phyloP scores from a whole-genome alignment of 1,284 basidiomycete genomes.

The Microstroma glucosiphilum region DNA sequence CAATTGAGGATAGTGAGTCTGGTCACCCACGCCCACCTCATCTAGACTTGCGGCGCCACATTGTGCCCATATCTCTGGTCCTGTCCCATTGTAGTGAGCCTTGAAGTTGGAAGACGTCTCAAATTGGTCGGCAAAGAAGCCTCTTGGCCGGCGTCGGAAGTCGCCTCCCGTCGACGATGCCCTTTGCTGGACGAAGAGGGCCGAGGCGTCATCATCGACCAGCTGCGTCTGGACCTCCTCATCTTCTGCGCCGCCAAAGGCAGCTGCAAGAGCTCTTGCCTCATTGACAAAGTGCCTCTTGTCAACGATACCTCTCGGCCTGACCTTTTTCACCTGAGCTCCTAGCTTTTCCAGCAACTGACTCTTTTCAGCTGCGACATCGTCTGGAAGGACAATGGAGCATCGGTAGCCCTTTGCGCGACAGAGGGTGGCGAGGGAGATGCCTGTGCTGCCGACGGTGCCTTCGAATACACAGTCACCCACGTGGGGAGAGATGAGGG shows the following conservation, averaged over 20 bases:
- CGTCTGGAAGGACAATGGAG: constrained; percentile 50
- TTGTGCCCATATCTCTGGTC: constrained; percentile 91
- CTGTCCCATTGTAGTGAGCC: constrained; percentile 83
- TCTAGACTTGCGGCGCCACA: constrained; percentile 61
- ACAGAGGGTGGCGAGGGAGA: constrained; percentile 77
- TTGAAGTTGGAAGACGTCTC: constrained; percentile 82
- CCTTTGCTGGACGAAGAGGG: background rate
- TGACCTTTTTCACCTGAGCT: constrained; percentile 68
- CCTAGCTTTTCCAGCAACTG: constrained; percentile 76
- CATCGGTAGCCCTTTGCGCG: constrained; percentile 61
- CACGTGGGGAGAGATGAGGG: constrained; percentile 75
- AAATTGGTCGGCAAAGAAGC: constrained; percentile 71
- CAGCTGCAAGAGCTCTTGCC: constrained; percentile 34
- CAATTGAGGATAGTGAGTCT: constrained; percentile 48
- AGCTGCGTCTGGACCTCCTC: constrained; percentile 21
- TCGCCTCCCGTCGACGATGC: no score
- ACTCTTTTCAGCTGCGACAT: constrained; percentile 78
- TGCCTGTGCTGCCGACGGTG: constrained; percentile 93
- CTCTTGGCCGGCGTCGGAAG: constrained; percentile 21
- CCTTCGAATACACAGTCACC: constrained; percentile 95
- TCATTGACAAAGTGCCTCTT: constrained; percentile 49
- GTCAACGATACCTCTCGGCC: constrained; percentile 47
- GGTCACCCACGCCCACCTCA: background rate
- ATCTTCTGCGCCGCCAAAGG: constrained; percentile 23
- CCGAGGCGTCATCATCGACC: constrained; percentile 6